phyloP scores from a whole-genome alignment of 208 protist species.

The Acanthamoeba sp. region DNA sequence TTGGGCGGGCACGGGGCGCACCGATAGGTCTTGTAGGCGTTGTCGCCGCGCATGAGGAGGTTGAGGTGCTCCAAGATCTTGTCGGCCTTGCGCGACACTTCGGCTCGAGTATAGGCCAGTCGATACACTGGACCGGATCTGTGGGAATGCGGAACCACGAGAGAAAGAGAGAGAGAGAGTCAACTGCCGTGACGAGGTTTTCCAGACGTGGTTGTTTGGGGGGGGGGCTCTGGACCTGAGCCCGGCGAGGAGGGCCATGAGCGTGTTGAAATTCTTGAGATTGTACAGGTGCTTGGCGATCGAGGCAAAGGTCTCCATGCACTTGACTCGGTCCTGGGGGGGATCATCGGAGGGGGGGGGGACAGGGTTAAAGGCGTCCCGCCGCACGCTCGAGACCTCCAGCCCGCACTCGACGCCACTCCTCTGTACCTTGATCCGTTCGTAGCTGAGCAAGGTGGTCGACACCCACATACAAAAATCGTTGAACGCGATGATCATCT shows the following conservation, averaged over 20 bases:
- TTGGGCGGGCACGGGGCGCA: no score
- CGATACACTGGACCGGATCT: conserved; percentile 72
- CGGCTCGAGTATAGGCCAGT: conserved; percentile 71
- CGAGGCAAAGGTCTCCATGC: conserved; percentile 77
- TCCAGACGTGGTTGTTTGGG: no score
- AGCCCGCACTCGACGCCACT: no score
- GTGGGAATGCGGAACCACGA: no score
- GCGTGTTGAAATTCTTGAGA: conserved; percentile 86
- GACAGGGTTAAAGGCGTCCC: no score
- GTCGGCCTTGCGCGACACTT: conserved; percentile 48
- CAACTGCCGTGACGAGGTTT: no score
- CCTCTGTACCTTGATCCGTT: conserved; percentile 51
- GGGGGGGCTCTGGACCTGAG: conserved; percentile 21
- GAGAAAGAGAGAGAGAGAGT: no score
- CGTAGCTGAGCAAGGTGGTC: conserved; percentile 69
- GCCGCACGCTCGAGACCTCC: no score
- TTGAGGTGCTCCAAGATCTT: conserved; percentile 74
- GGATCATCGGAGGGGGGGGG: no score
- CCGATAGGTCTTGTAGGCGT: conserved; percentile 82
- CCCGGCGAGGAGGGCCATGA: conserved; percentile 81
- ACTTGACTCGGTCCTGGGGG: conserved; percentile 64
- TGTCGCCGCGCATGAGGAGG: conserved; percentile 79
- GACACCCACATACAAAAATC: conserved; percentile 82
- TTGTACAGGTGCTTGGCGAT: conserved; percentile 76
- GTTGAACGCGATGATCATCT: conserved; percentile 79